Conservation (phyloP, 2,329 filamentous ascomycete species). For the Pseudomassariella vexata region DNA sequence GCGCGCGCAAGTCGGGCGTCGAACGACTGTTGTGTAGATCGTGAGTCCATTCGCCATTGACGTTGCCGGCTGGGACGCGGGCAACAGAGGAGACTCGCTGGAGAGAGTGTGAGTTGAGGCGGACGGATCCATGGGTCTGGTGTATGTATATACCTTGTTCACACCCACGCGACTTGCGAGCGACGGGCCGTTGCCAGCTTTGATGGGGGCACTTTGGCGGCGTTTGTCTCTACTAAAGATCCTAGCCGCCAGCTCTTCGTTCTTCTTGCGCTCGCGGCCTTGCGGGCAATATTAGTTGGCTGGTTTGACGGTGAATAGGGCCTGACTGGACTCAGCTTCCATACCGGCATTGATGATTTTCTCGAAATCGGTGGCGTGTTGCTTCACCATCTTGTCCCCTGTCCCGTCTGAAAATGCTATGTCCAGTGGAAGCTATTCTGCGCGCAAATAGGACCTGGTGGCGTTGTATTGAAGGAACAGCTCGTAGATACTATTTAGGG, state of each 20-base stretch:
- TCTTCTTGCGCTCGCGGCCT: slow-evolving; percentile 66
- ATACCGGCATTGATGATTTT: slow-evolving; percentile 50
- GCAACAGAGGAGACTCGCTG: slow-evolving; percentile 25
- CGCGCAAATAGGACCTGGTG: no score
- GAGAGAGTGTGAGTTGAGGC: slow-evolving; percentile 18
- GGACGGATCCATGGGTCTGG: neutral
- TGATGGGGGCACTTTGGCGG: slow-evolving; percentile 52
- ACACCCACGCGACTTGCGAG: slow-evolving; percentile 69
- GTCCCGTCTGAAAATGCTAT: neutral
- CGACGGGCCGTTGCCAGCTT: slow-evolving; percentile 42
- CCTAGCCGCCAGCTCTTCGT: slow-evolving; percentile 63
- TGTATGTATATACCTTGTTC: slow-evolving; percentile 51
- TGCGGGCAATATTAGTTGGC: no score
- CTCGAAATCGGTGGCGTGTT: slow-evolving; percentile 43
- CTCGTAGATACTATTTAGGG: no score
- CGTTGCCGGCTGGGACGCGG: slow-evolving; percentile 41
- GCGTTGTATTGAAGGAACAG: no score
- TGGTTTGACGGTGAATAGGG: no score
- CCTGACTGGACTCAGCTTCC: no score
- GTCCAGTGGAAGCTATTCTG: no score
- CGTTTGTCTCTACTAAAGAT: slow-evolving; percentile 59
- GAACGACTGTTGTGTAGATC: slow-evolving; percentile 53
- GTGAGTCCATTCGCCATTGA: slow-evolving; percentile 66
- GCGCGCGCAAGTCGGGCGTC: slow-evolving; percentile 33
- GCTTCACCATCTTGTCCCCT: slow-evolving; percentile 32